Base-by-base conservation (phyloP, 306 rosid species). In the Inga laurina region DNA sequence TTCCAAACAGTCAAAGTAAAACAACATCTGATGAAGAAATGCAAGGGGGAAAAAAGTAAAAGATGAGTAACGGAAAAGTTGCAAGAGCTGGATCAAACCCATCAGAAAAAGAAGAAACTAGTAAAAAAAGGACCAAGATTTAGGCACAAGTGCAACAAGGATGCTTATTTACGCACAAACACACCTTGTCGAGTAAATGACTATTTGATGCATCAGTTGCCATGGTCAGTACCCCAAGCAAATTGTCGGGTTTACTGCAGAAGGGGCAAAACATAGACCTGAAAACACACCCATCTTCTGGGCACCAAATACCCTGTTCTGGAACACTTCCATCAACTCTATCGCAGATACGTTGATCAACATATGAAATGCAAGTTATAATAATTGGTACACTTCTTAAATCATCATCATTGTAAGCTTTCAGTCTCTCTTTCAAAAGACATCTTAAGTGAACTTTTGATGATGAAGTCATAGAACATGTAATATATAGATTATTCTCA, bases 281-380 rank as follows among this genome's bases (percentile, higher is more conserved):
- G 86, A 88, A 93, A 79, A 95, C 99, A 70, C 96, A 93, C 48
- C 99, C 99, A 82, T 93, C 99, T 84, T 92, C 93, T 74, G 80
- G 88, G 82, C 92, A 89, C 99, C 99, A 95, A 79, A 88, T 84
- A 57, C 96, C 92, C 79, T 82, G 88, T 59, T 88, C 92, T 7
- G 77, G 69, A 78, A 82, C 74, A 80, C 83, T 82, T 52, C 78
- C 82, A 64, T 80, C 78, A 77, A 79, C 83, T 78, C 87, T 82
- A 64, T 79, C 79, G 61, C 70, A 85, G 80, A 93, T 79, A 44
- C 83, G 88, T 75, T 82, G 91, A 89, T 90, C 83, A 39, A 95
- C 89, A 45, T 75, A 89, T 75, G 90, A 85, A 79, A 79, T 81
- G 74, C 93, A 94, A 57, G 97, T 91, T 48, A 92, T 56, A 59